Conservation (phyloP, 257 asterid species). For the Nicotiana undulata region DNA sequence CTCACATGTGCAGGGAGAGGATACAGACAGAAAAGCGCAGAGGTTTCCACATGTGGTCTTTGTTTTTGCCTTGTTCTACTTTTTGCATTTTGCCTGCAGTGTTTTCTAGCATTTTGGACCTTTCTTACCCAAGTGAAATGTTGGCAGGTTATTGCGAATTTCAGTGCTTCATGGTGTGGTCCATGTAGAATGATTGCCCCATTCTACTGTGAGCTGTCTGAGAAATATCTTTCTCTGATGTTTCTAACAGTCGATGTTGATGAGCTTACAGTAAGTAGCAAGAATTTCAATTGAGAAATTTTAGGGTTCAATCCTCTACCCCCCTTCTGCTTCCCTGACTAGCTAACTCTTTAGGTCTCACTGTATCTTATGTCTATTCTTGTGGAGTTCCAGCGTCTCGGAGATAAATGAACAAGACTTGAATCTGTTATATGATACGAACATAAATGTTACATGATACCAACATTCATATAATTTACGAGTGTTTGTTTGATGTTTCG, state of each 20-base stretch:
- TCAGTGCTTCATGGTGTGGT: constrained; percentile 97
- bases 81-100: not conserved
- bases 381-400: not conserved
- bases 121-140: not conserved
- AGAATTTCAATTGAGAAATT: not conserved
- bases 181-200: constrained; percentile 95
- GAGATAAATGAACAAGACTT: not conserved
- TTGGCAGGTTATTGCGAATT: constrained; percentile 68
- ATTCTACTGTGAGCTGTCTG: constrained; percentile 75
- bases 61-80: not conserved
- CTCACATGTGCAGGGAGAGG: not conserved
- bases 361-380: not conserved
- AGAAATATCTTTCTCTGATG: constrained; percentile 66
- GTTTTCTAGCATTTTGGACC: not conserved
- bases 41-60: not conserved
- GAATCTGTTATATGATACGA: not conserved
- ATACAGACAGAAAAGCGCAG: not conserved
- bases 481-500: not conserved
- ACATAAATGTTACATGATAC: not conserved
- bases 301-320: not conserved
- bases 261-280: constrained; percentile 71
- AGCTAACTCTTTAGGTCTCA: not conserved
- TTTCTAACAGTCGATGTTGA: constrained; percentile 85
- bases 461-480: not conserved
- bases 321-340: not conserved